These are phyloP conservation scores for Torulaspora quercuum DNA, from an alignment of 805 yeast species.

Conservation along the genomic window DNA sequence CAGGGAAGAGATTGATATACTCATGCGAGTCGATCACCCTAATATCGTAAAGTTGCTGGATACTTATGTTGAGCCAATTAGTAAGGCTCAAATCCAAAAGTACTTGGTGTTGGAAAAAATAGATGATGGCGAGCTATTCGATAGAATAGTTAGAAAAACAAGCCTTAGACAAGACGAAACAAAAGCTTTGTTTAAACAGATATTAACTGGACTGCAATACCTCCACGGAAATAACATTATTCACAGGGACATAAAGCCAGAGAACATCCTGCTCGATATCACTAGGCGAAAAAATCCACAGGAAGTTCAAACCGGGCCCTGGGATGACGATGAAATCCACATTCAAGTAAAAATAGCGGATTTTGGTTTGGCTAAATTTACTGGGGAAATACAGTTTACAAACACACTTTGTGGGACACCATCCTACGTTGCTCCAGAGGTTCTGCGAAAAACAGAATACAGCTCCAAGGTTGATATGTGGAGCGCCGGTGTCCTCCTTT, in stretches of 20 bases:
- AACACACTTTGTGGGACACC: conserved; percentile 84
- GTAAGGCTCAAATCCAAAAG: conserved; percentile 42
- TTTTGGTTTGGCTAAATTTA: conserved; percentile 61
- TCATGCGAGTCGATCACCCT: conserved; percentile 63
- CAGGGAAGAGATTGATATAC: conserved; percentile 63
- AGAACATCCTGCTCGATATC: conserved; percentile 57
- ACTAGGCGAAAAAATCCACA: conserved; percentile 39
- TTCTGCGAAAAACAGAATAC: conserved; percentile 53
- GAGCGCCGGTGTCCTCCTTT: conserved; percentile 76
- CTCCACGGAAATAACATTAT: conserved; percentile 68
- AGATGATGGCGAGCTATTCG: conserved; percentile 72
- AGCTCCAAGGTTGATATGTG: conserved; percentile 74
- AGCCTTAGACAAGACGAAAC: conserved; percentile 61
- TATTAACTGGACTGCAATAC: conserved; percentile 60
- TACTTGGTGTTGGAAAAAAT: conserved; percentile 70
- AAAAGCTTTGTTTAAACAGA: conserved; percentile 58
- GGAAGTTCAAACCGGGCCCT: conserved; percentile 39
- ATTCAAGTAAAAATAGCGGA: conserved; percentile 75
- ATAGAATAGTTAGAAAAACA: conserved; percentile 64
- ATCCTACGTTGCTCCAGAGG: conserved; percentile 84
- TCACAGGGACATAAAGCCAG: conserved; percentile 79
- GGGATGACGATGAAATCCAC: conserved; percentile 53
- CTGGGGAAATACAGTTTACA: conserved; percentile 71
- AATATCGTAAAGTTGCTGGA: conserved; percentile 66
- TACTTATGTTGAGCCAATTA: conserved; percentile 54